phyloP scores from a whole-genome alignment of 345 rosid species.

The Aegle marmelos region DNA sequence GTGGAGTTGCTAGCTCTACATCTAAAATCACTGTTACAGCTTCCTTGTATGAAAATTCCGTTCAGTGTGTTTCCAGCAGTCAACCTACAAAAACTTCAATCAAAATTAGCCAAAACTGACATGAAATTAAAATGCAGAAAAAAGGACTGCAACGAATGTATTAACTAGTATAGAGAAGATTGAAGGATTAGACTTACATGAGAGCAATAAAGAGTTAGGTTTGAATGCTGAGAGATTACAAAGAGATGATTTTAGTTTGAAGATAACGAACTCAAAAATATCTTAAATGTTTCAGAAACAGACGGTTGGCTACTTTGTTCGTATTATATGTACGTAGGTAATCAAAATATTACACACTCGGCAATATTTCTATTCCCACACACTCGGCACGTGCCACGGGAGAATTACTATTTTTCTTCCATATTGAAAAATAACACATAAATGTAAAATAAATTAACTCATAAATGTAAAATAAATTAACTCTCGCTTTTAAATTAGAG shows the following conservation, averaged over 20 bases:
- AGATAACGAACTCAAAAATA: constrained; percentile 2
- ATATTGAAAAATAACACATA: too few relatives aligned
- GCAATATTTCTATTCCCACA: not conserved
- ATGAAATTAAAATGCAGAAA: too few relatives aligned
- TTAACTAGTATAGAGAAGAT: not conserved
- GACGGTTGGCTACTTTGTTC: not conserved
- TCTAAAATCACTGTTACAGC: constrained; percentile 25
- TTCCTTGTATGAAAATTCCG: constrained; percentile 28
- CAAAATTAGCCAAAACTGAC: not conserved
- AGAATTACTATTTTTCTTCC: too few relatives aligned
- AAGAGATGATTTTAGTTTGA: not conserved
- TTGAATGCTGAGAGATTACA: not conserved
- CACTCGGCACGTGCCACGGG: not conserved
- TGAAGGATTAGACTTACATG: not conserved
- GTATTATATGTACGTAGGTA: not conserved
- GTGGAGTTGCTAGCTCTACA: constrained; percentile 28
- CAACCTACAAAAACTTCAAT: constrained; percentile 39
- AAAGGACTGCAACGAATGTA: not conserved
- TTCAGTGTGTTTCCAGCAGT: constrained; percentile 37
- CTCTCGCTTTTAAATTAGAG: too few relatives aligned
- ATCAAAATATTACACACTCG: too few relatives aligned
- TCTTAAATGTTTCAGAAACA: not conserved
- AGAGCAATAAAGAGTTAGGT: not conserved
- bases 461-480: too few relatives aligned
- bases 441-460: too few relatives aligned